Conservation (phyloP, 306 rosid genomes). For the Trichosanthes truncata region DNA sequence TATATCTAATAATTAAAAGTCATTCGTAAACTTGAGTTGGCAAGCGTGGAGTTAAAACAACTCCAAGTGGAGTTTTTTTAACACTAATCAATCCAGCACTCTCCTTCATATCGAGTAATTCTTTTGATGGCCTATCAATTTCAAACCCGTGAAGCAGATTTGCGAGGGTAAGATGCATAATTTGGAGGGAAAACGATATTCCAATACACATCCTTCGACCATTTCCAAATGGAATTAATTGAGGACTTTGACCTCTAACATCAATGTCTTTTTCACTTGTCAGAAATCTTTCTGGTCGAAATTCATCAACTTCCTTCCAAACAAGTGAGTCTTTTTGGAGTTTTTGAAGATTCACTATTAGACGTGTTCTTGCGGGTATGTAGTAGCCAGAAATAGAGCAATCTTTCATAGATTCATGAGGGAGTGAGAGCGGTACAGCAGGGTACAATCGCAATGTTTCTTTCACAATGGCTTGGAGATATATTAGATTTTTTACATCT, state of each 20-base stretch:
- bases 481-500: constrained; percentile 27
- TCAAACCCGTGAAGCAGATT: constrained; percentile 41
- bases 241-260: constrained; percentile 37
- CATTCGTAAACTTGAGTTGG: neutral
- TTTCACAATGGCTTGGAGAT: constrained; percentile 41
- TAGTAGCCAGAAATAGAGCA: constrained; percentile 33
- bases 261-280: constrained; percentile 22
- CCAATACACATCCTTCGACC: constrained; percentile 50
- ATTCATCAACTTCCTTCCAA: constrained; percentile 34
- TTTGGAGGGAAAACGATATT: constrained; percentile 40
- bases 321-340: constrained; percentile 47
- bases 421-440: constrained; percentile 45
- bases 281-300: constrained; percentile 41
- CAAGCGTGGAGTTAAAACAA: constrained; percentile 39
- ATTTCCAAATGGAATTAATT: constrained; percentile 45
- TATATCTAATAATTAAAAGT: too few species aligned
- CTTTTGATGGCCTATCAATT: constrained; percentile 20
- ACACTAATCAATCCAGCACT: constrained; percentile 49
- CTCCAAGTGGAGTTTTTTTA: constrained; percentile 34
- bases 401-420: constrained; percentile 44
- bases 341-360: constrained; percentile 45
- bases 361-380: constrained; percentile 36
- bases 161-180: constrained; percentile 42
- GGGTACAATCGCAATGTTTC: constrained; percentile 42
- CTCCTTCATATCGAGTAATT: constrained; percentile 37